A percentile compares a stretch with the other conserved stretches of the same genome.
Evolutionary conservation across 2,329 filamentous ascomycete genomes (phyloP).

Genomic region (Colletotrichum sidae): DNA sequence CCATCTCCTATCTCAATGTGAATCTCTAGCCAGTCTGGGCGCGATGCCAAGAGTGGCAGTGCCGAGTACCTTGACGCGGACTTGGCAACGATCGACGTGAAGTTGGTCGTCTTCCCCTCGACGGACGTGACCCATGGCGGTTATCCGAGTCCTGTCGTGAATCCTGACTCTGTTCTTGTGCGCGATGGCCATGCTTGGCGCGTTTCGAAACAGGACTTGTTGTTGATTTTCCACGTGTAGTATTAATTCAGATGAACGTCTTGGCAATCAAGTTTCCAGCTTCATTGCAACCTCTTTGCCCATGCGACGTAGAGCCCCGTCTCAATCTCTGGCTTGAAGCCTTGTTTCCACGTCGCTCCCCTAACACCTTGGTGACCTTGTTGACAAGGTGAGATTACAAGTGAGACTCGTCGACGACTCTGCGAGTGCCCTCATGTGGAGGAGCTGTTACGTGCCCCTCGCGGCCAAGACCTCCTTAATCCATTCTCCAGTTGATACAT

Average conservation of each 20-base stretch:
- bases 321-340: no score
- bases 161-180: conserved; percentile 17
- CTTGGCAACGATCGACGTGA: conserved; percentile 23
- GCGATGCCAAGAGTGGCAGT: conserved; percentile 31
- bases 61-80: conserved; percentile 26
- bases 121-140: not conserved
- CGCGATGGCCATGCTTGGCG: conserved; percentile 14
- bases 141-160: conserved; percentile 5
- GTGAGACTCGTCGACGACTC: conserved; percentile 3
- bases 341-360: not conserved
- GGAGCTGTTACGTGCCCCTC: conserved; percentile 6
- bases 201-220: not conserved
- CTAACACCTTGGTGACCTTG: not conserved
- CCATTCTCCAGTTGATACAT: not conserved
- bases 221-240: conserved; percentile 26
- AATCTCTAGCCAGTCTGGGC: conserved; percentile 30
- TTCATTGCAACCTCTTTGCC: conserved; percentile 6
- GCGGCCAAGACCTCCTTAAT: conserved; percentile 34
- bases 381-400: not conserved
- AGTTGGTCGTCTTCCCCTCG: not conserved
- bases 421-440: not conserved
- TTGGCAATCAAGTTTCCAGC: conserved; percentile 3
- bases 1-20: conserved; percentile 20
- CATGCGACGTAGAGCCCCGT: no score
- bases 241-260: conserved; percentile 1